These are phyloP conservation scores for Daldinia sp. DNA, from an alignment of 2,329 filamentous ascomycete genomes.

Conservation along the genomic window DNA sequence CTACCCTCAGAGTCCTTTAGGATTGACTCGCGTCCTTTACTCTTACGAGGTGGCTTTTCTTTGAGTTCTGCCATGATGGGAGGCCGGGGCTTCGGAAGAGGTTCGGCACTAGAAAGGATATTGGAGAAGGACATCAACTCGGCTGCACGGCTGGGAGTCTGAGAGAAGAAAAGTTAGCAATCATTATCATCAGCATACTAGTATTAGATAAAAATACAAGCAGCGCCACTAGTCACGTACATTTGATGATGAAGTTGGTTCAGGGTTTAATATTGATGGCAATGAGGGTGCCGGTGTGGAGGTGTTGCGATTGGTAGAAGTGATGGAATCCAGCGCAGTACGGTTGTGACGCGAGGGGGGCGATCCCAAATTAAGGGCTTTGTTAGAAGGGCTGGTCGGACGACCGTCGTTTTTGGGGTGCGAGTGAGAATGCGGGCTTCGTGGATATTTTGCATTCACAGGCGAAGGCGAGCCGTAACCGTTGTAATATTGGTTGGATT, in stretches of 20 bases:
- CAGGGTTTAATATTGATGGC: conserved; percentile 52
- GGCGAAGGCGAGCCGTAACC: conserved; percentile 51
- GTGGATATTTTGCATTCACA: conserved; percentile 49
- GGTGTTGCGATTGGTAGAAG: conserved; percentile 46
- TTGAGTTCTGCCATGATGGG: conserved; percentile 56
- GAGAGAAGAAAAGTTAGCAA: conserved; percentile 36
- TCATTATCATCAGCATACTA: conserved; percentile 13
- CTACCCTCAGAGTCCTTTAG: conserved; percentile 63
- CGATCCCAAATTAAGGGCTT: conserved; percentile 49
- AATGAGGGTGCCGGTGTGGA: conserved; percentile 51
- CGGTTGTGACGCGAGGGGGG: conserved; percentile 50
- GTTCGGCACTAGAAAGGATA: conserved; percentile 85
- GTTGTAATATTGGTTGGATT: conserved; percentile 54
- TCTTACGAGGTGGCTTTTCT: conserved; percentile 55
- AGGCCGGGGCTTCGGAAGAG: conserved; percentile 65
- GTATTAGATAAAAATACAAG: conserved; percentile 3
- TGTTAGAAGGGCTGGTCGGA: conserved; percentile 49
- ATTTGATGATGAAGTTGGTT: conserved; percentile 49
- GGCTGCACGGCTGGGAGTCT: conserved; percentile 79
- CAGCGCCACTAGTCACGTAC: conserved; percentile 46
- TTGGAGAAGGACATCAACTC: conserved; percentile 97
- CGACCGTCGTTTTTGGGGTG: conserved; percentile 53
- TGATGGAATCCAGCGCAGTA: conserved; percentile 44
- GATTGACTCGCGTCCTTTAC: conserved; percentile 64
- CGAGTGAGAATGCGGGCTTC: conserved; percentile 50